Percentiles rank a stretch among this genome's conserved stretches.
These are phyloP conservation scores for Scheffersomyces insectosa DNA, from an alignment of 1,139 yeast genomes.

Conservation along the genomic window DNA sequence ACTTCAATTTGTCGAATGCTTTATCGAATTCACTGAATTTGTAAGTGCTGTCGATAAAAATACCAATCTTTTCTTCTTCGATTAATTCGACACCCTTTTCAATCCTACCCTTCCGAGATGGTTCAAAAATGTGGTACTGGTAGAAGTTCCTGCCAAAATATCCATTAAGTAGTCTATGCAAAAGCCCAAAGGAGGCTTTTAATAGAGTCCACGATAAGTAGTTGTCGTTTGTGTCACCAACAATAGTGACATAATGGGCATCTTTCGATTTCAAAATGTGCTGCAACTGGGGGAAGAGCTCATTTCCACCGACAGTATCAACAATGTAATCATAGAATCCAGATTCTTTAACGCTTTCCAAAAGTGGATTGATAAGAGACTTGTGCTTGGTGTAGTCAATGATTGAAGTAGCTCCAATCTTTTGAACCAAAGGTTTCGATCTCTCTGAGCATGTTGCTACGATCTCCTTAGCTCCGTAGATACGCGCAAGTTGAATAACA, in stretches of 20 bases:
- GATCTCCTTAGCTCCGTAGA: constrained; percentile 45
- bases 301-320: constrained; percentile 32
- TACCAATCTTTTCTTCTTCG: constrained; percentile 39
- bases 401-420: constrained; percentile 52
- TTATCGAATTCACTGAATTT: constrained; percentile 47
- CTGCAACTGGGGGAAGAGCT: constrained; percentile 20
- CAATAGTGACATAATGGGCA: constrained; percentile 42
- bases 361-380: constrained; percentile 26
- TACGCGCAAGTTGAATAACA: constrained; percentile 57
- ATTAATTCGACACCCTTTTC: constrained; percentile 36
- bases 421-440: constrained; percentile 40
- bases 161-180: constrained; percentile 8
- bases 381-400: constrained; percentile 49
- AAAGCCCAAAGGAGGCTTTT: constrained; percentile 7
- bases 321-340: constrained; percentile 37
- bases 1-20: constrained; percentile 49
- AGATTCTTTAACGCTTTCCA: constrained; percentile 26
- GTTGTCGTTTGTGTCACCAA: constrained; percentile 47
- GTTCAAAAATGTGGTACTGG: constrained; percentile 14
- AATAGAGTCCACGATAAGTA: constrained; percentile 14
- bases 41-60: constrained; percentile 55
- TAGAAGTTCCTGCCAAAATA: constrained; percentile 16
- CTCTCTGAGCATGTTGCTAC: constrained; percentile 41
- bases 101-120: constrained; percentile 14
- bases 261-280: constrained; percentile 34